Evolutionary conservation across 805 yeast species (phyloP), one percentile per base, ranked within the genome.

Genomic region (Metschnikowia proteae): DNA sequence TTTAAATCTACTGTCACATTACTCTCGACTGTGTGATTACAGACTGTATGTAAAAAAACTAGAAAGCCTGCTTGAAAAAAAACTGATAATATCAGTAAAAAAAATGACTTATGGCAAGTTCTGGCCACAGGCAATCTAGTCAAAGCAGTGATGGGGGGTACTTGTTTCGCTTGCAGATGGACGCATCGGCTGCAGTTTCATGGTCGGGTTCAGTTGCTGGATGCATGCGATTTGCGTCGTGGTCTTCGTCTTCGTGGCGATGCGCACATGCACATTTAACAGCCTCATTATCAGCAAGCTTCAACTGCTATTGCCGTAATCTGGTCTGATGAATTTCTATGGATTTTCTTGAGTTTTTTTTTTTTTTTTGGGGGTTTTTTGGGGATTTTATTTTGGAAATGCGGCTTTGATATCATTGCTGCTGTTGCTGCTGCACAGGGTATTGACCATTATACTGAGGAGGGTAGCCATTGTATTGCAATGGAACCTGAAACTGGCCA

Each of bases 381-480:
- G 9, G 26, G 8, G n/a, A 35, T 43, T 38, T 52, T 17, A 17
- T 17, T 17, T 43, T 35, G 38, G 31, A 17, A 9, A 25, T 37
- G 37, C 44, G 26, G 41, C 29, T 36, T 37, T 38, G 45, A 38
- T 32, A 33, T 39, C 30, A 36, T 41, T 37, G 45, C 35, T 32
- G 31, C 38, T 29, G 31, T 5, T 6, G 41, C 10, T 49, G 61
- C 39, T 54, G 66, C 27, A 50, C 56, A 30, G 65, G 62, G 43
- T 55, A 56, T 29, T 52, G 55, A 3, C 60, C 66, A 17, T 54
- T 54, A 36, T 40, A 54, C 35, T 56, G 66, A n/a, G 63, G 59
- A 6, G 62, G 59, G 50, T 62, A 62, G 5, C 64, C 67, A 34
- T 60, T 61, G 53, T 53, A 61, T 48, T 62, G 70, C 13, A 66